Percentiles rank a stretch among this genome's conserved stretches.
These are phyloP conservation scores for Mucor irregularis DNA, from an alignment of 371 early-diverging fungal genomes.

Conservation along the genomic window DNA sequence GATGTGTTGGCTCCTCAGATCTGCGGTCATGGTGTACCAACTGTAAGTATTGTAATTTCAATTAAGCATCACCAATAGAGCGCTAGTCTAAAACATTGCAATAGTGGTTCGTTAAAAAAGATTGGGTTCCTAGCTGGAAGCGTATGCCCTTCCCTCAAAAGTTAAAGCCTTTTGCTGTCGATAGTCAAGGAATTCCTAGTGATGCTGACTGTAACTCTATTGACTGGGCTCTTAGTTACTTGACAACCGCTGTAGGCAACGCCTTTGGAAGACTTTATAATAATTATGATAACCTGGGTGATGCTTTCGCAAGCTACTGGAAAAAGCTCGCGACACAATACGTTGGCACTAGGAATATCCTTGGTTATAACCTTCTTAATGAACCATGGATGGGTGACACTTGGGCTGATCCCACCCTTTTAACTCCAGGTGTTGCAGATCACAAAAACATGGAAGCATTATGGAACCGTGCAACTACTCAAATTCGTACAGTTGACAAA, in stretches of 20 bases:
- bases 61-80: too few relatives aligned
- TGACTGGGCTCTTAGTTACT: constrained; percentile 48
- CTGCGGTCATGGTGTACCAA: constrained; percentile 58
- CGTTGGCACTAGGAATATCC: constrained; percentile 38
- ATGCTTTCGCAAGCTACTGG: constrained; percentile 57
- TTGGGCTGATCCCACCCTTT: constrained; percentile 37
- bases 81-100: too few relatives aligned
- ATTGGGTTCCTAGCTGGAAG: constrained; percentile 31
- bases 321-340: constrained; percentile 44
- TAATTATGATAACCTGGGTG: constrained; percentile 49
- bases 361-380: constrained; percentile 63
- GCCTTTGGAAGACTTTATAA: constrained; percentile 54
- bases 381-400: constrained; percentile 58
- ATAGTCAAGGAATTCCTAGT: constrained; percentile 45
- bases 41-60: constrained; percentile 27
- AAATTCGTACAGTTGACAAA: constrained; percentile 48
- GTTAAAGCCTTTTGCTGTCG: constrained; percentile 35
- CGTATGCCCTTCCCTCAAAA: constrained; percentile 45
- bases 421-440: constrained; percentile 40
- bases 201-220: constrained; percentile 39
- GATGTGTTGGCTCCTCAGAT: constrained; percentile 46
- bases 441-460: constrained; percentile 43
- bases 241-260: constrained; percentile 47
- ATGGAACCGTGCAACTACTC: constrained; percentile 48
- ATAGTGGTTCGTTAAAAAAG: constrained; percentile 46